Percentiles rank a stretch among this genome's conserved stretches.
These are phyloP conservation scores for Phoma sp. DNA, from an alignment of 2,329 filamentous ascomycete species.

Conservation along the genomic window DNA sequence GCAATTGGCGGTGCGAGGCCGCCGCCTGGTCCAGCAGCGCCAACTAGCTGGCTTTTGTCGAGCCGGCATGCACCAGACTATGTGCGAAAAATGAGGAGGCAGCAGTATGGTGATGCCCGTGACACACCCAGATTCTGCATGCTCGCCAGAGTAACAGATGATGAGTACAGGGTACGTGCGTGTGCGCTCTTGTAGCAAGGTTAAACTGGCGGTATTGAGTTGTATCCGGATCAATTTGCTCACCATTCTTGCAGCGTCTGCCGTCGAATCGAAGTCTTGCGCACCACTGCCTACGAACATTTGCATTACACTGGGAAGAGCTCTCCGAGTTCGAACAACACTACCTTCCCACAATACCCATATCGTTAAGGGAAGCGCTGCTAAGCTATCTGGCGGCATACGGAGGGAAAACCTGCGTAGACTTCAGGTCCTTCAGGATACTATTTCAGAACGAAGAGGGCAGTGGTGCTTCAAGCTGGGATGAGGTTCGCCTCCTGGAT, in stretches of 20 bases:
- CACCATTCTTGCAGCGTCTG: conserved; percentile 39
- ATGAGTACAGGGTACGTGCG: conserved; percentile 37
- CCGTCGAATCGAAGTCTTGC: conserved; percentile 53
- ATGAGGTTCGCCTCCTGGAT: conserved; percentile 61
- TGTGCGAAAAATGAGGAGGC: conserved; percentile 23
- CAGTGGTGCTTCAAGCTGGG: conserved; percentile 47
- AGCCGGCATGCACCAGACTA: conserved; percentile 41
- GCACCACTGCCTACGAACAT: conserved; percentile 60
- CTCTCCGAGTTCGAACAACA: conserved; percentile 65
- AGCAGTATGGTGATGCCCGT: conserved; percentile 13
- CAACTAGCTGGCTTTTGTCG: conserved; percentile 53
- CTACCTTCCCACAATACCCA: conserved; percentile 61
- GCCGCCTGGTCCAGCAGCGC: conserved; percentile 55
- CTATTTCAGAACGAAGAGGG: conserved; percentile 55
- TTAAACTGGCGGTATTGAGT: neutral
- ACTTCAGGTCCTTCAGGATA: conserved; percentile 56
- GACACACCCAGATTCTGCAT: conserved; percentile 30
- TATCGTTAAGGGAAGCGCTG: conserved; percentile 59
- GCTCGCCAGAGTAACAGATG: conserved; percentile 33
- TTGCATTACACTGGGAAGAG: conserved; percentile 64
- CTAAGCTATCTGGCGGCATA: conserved; percentile 65
- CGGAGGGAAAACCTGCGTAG: conserved; percentile 51
- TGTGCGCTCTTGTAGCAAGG: neutral
- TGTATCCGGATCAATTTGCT: conserved; percentile 9
- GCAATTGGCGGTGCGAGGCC: conserved; percentile 38